Conservation (phyloP, 371 early-diverging fungal species). For the Batrachochytrium dendrobatidis region DNA sequence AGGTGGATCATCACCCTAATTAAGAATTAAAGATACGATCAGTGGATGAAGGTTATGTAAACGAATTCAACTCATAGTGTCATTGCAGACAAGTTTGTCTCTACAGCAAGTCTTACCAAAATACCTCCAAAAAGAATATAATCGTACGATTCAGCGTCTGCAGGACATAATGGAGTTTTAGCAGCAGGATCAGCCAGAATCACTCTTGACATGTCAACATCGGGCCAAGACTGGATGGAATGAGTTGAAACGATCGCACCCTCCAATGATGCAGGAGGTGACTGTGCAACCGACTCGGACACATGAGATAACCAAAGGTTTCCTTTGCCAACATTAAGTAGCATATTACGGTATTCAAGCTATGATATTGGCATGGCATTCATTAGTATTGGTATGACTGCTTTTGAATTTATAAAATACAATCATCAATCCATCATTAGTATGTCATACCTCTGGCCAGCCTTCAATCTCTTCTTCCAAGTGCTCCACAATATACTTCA, state of each 20-base stretch:
- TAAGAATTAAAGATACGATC: background rate
- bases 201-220: conserved; percentile 51
- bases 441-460: conserved; percentile 16
- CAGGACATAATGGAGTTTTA: conserved; percentile 50
- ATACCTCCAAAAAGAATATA: conserved; percentile 80
- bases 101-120: conserved; percentile 57
- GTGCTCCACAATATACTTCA: conserved; percentile 65
- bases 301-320: conserved; percentile 37
- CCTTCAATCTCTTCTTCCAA: conserved; percentile 50
- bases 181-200: conserved; percentile 69
- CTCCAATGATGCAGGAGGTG: conserved; percentile 41
- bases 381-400: background rate
- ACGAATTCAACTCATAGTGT: no score
- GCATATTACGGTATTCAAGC: conserved; percentile 71
- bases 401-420: background rate
- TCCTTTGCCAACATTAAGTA: conserved; percentile 18
- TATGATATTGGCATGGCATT: background rate
- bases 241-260: conserved; percentile 51
- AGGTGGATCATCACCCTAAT: conserved; percentile 39
- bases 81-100: no score
- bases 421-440: background rate
- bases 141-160: conserved; percentile 60
- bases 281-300: conserved; percentile 47
- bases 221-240: conserved; percentile 52
- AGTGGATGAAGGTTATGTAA: no score